phyloP scores from a whole-genome alignment of 2,329 filamentous ascomycete species.

The Clarireedia monteithiana region DNA sequence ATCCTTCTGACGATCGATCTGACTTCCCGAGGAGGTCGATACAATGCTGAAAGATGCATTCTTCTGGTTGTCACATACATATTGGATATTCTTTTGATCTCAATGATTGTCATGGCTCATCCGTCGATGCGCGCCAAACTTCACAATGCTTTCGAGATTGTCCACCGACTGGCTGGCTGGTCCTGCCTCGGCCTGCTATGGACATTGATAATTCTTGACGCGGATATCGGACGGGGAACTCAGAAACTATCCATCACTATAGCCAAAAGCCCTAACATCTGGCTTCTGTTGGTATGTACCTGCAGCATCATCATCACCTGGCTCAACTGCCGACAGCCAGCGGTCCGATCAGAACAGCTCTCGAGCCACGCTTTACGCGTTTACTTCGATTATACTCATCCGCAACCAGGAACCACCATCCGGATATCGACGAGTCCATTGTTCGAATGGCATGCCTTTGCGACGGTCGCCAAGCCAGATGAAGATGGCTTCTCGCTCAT shows the following conservation, averaged over 20 bases:
- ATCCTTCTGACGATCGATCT: conserved; percentile 31
- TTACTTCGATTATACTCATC: conserved; percentile 57
- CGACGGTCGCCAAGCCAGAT: conserved; percentile 56
- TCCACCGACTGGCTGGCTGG: conserved; percentile 71
- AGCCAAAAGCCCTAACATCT: conserved; percentile 48
- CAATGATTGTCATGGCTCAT: conserved; percentile 55
- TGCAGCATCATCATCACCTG: conserved; percentile 63
- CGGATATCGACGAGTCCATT: conserved; percentile 57
- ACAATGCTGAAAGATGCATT: conserved; percentile 37
- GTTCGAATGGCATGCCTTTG: conserved; percentile 69
- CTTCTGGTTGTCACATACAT: conserved; percentile 45
- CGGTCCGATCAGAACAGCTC: conserved; percentile 57
- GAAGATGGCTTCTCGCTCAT: conserved; percentile 54
- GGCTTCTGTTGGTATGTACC: conserved; percentile 60
- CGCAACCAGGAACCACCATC: conserved; percentile 47
- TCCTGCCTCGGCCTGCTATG: conserved; percentile 57
- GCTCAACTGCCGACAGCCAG: conserved; percentile 60
- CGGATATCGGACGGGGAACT: conserved; percentile 34
- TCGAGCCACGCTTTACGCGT: conserved; percentile 67
- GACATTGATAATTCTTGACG: conserved; percentile 49
- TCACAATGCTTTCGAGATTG: conserved; percentile 64
- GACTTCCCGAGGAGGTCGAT: conserved; percentile 18
- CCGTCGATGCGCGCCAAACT: conserved; percentile 53
- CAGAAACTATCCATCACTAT: conserved; percentile 30
- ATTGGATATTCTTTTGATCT: conserved; percentile 47